Evolutionary conservation across 2,329 filamentous ascomycete genomes (phyloP).

Genomic region (Cryphonectria japonica): DNA sequence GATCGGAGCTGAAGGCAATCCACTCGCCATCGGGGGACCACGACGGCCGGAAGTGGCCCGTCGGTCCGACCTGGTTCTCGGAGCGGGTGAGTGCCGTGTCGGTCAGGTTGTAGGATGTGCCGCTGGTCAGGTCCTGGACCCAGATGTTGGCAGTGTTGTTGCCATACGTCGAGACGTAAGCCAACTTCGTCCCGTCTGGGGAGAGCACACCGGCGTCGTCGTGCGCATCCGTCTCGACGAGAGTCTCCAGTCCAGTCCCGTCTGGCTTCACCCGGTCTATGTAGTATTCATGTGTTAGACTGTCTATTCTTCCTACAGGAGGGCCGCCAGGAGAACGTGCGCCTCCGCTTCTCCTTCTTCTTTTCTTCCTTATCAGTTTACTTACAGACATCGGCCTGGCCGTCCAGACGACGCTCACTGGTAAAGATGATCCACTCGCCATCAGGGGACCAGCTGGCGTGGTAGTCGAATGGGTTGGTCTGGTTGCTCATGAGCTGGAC

Average conservation of each 20-base stretch:
- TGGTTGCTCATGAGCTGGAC: slow-evolving; percentile 38
- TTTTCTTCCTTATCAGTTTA: neutral
- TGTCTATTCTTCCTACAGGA: neutral
- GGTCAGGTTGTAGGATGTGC: slow-evolving; percentile 41
- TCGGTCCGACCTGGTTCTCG: slow-evolving; percentile 31
- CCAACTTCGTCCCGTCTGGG: slow-evolving; percentile 42
- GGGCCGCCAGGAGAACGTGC: neutral
- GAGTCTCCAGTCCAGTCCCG: slow-evolving; percentile 41
- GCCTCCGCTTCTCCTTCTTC: neutral
- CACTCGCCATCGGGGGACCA: slow-evolving; percentile 48
- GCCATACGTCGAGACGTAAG: slow-evolving; percentile 45
- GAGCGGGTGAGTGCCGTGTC: slow-evolving; percentile 35
- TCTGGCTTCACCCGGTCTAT: slow-evolving; percentile 43
- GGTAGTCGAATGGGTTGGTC: slow-evolving; percentile 42
- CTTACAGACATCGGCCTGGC: slow-evolving; percentile 46
- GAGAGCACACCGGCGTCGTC: slow-evolving; percentile 44
- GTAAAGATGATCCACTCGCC: slow-evolving; percentile 47
- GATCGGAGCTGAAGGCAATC: slow-evolving; percentile 47
- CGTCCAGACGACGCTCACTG: slow-evolving; percentile 43
- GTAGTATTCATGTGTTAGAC: neutral
- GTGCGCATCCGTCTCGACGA: slow-evolving; percentile 41
- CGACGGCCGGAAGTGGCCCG: slow-evolving; percentile 43
- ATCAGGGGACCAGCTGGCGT: slow-evolving; percentile 43
- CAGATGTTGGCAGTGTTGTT: slow-evolving; percentile 45
- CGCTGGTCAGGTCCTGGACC: slow-evolving; percentile 43